Base-by-base conservation (phyloP, 2,329 filamentous ascomycete species). In the Ophiocordyceps camponoti-saundersi region DNA sequence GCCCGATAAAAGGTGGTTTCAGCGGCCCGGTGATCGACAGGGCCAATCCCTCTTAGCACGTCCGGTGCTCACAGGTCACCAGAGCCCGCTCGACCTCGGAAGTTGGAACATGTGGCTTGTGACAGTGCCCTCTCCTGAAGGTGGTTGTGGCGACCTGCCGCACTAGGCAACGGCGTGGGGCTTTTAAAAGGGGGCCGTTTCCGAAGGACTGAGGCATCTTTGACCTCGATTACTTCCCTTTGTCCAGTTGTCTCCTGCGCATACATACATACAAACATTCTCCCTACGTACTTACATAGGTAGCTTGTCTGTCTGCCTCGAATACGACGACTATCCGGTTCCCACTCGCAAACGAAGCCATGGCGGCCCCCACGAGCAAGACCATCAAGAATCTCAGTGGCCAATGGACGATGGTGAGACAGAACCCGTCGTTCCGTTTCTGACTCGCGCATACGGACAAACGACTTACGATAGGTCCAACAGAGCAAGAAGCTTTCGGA, bases 401-500 rank as follows among this genome's bases (percentile, higher is more conserved):
- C 51, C 75, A 72, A 57, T 89, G 80, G 73, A 61, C 70, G 49
- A 74, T 89, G 73, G 82, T 85, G 68, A 29, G 26, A 29, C 26
- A 55, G n/a, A 40, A 7, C 10, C 36, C 36, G 10, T 11, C 8
- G 73, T 59, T 20, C 16, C 12, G 13, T 20, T 15, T 22, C 44
- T 21, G 18, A 41, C 21, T 10, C 23, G 26, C 26, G 26, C 44
- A 41, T 3, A 11, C 21, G 20, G 18, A 5, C 15, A 12, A 11
- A 21, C 15, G 20, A 1, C 21, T 26, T 5, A 29, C n/a, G 23
- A 23, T 12, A 11, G 12, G 18, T 20, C 41, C 40, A 32, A 45
- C 46, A 90, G 85, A 89, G 92, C 73, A 83, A 84, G 61, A 65
- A 68, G 51, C 69, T 88, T 54, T 88, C 84, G 49, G 80, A 83